phyloP scores from a whole-genome alignment of 768 basidiomycete species.

The Stropharia rugosoannulata region DNA sequence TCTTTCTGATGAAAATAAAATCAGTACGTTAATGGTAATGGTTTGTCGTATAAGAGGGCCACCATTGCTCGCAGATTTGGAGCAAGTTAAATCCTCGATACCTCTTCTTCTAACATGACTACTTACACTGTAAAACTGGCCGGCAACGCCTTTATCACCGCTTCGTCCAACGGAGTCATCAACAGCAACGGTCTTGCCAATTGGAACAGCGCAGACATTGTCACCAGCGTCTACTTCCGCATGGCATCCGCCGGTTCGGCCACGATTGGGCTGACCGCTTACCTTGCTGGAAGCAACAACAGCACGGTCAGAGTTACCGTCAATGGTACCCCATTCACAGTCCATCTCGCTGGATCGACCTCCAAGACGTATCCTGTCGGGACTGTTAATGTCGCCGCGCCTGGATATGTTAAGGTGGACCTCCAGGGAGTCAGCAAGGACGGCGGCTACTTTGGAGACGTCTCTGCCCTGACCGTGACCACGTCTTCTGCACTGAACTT shows the following conservation, averaged over 20 bases:
- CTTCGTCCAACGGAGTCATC: constrained; percentile 6
- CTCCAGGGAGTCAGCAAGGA: constrained; percentile 13
- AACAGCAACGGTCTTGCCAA: constrained; percentile 14
- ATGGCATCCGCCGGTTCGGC: constrained; percentile 10
- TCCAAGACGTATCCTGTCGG: constrained; percentile 15
- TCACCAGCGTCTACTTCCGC: constrained; percentile 14
- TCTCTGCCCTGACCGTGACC: constrained; percentile 14
- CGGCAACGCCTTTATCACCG: constrained; percentile 13
- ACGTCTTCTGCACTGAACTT: constrained; percentile 9
- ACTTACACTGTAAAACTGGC: not conserved
- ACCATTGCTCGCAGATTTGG: no score
- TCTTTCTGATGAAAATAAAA: no score
- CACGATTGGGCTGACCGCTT: constrained; percentile 14
- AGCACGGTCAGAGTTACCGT: constrained; percentile 15
- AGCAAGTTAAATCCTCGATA: no score
- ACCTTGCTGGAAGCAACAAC: constrained; percentile 14
- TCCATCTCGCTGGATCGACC: constrained; percentile 11
- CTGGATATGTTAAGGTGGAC: constrained; percentile 16
- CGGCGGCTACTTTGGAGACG: constrained; percentile 14
- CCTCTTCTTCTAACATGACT: no score
- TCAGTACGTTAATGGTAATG: no score
- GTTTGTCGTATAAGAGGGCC: no score
- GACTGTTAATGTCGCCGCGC: constrained; percentile 10
- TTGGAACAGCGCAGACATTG: constrained; percentile 13
- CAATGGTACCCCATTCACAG: constrained; percentile 11